Base-by-base conservation (phyloP, 2,329 filamentous ascomycete species). In the Dothideomycetes sp. region DNA sequence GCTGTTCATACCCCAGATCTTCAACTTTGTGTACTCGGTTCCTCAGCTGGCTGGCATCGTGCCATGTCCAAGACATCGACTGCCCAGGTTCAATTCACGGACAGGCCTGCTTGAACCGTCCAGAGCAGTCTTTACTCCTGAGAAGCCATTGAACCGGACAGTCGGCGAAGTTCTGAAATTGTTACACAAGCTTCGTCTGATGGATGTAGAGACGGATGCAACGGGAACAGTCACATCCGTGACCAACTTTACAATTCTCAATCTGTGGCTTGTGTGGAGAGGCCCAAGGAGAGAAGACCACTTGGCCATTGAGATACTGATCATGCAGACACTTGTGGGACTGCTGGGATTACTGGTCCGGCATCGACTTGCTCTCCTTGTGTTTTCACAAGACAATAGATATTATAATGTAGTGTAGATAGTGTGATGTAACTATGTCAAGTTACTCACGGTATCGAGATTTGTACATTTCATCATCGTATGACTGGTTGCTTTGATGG, bases 231-330 rank as follows among this genome's bases (percentile, higher is more conserved):
- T 96, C 51, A 66, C 77, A 17, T 82, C 91, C 61, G 89, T 80
- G 15, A 86, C 78, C 48, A 98, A 98, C 61, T 73, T 98, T 47
- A 98, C 91, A 7, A 74, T 98, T 35, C 70, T 98, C 49, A 98
- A 98, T 58, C 72, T 98, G 41, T 98, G 89, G 89, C 69, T 98
- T 46, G 84, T 96, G 37, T 94, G 87, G 84, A 81, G 88, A 58
- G 91, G 91, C 0, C 88, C 91, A 3, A 75, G 94, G 70, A 75
- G 84, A 46, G 91, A 98, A 60, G 84, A 94, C 62, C 72, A 76
- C 34, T 69, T 98, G 39, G 84, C 86, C 18, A 67, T 77, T 55
- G 85, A 91, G 58, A 72, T 98, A 45, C 73, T 91, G 34, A 64
- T 65, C n/a, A 73, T 95, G 61, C 91, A 98, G 68, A 66, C 76